Evolutionary conservation across 2,329 filamentous ascomycete species (phyloP).

Genomic region (Fusarium compactum): DNA sequence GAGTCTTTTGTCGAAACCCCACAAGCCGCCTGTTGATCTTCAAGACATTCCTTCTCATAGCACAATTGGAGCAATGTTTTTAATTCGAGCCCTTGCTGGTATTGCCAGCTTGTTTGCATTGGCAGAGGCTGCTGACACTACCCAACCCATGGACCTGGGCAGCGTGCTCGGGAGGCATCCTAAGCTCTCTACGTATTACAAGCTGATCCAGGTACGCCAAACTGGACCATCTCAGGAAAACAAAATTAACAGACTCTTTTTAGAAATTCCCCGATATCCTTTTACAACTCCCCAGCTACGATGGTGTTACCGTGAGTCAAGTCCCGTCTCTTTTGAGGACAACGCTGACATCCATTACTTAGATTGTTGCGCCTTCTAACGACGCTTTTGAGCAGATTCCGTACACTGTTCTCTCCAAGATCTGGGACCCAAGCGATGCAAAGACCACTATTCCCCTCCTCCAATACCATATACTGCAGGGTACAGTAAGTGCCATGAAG

Average conservation of each 20-base stretch:
- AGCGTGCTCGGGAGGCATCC: slow-evolving; percentile 54
- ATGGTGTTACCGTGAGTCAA: slow-evolving; percentile 58
- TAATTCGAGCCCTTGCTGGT: slow-evolving; percentile 34
- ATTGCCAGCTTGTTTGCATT: slow-evolving; percentile 41
- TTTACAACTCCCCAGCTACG: slow-evolving; percentile 57
- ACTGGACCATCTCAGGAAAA: background rate
- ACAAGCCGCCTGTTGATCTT: background rate
- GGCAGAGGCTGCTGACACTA: slow-evolving; percentile 32
- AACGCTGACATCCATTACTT: background rate
- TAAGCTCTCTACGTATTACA: slow-evolving; percentile 59
- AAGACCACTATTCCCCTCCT: slow-evolving; percentile 64
- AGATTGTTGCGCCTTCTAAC: slow-evolving; percentile 69
- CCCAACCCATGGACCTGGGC: slow-evolving; percentile 53
- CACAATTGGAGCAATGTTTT: slow-evolving; percentile 28
- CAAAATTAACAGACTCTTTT: background rate
- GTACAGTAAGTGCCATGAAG: slow-evolving; percentile 57
- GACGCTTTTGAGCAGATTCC: slow-evolving; percentile 67
- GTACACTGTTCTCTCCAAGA: slow-evolving; percentile 61
- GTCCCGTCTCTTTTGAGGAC: background rate
- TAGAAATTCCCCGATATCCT: slow-evolving; percentile 62
- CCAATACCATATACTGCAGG: slow-evolving; percentile 71
- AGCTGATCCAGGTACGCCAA: slow-evolving; percentile 56
- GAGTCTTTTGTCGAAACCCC: background rate
- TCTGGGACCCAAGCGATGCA: slow-evolving; percentile 60
- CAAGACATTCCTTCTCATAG: background rate